A percentile compares a stretch with the other conserved stretches of the same genome.
Conservation (phyloP, 176 grass and related monocot genomes). For the Tuctoria greenei region DNA sequence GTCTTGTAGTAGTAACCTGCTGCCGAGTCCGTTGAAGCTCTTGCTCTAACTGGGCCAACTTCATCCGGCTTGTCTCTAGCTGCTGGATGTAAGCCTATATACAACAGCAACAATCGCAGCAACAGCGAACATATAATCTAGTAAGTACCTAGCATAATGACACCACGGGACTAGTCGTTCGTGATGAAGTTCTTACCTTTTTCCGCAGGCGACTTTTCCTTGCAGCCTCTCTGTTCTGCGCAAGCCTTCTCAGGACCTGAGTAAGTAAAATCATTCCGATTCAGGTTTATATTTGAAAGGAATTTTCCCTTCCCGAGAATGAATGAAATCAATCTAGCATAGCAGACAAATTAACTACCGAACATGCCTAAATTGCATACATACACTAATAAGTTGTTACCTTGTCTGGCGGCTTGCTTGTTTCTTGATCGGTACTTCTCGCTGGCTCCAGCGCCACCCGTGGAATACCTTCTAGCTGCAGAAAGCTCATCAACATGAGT, state of each 20-base stretch:
- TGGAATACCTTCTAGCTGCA: conserved; percentile 51
- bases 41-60: conserved; percentile 79
- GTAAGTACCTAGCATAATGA: neutral
- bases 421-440: conserved; percentile 56
- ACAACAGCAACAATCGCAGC: conserved; percentile 9
- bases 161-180: neutral
- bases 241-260: conserved; percentile 71
- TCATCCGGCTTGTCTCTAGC: conserved; percentile 85
- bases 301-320: neutral
- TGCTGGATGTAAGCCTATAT: conserved; percentile 92
- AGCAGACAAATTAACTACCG: neutral
- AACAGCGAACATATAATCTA: neutral
- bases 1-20: conserved; percentile 49
- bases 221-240: conserved; percentile 91
- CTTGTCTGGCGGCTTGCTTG: conserved; percentile 62
- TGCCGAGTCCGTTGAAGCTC: conserved; percentile 64
- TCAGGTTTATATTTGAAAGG: neutral
- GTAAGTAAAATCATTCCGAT: conserved; percentile 24
- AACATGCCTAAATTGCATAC: neutral
- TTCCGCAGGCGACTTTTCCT: conserved; percentile 79
- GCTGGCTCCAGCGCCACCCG: conserved; percentile 37
- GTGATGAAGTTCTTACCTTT: conserved; percentile 53
- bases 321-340: neutral
- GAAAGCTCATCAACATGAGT: conserved; percentile 27
- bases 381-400: conserved; percentile 7